Conservation (phyloP, 1,284 basidiomycete genomes). For the Cerioporus squamosus region DNA sequence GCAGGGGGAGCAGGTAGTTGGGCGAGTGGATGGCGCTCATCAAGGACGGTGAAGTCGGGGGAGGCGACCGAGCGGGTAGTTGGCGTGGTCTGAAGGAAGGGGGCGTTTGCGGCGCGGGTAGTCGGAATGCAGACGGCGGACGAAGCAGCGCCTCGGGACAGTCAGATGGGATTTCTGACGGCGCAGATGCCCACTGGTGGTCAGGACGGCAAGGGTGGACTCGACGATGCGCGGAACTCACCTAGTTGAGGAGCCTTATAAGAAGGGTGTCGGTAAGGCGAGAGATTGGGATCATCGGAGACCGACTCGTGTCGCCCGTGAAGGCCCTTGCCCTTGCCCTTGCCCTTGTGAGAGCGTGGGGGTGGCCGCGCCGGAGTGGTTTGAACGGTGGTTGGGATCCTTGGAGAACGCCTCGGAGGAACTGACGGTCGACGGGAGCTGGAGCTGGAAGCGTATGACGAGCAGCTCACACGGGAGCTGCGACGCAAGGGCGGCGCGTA, state of each 20-base stretch:
- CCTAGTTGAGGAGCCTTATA: background rate
- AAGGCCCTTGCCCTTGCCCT: conserved; percentile 12
- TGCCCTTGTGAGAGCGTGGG: conserved; percentile 4
- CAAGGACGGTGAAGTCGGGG: background rate
- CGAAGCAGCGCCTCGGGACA: no score
- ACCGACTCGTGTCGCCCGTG: background rate
- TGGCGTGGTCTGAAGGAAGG: no score
- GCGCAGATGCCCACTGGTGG: background rate
- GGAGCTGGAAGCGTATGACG: background rate
- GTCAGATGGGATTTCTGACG: no score
- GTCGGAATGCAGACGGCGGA: no score
- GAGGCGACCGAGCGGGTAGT: no score
- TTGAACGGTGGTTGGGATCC: background rate
- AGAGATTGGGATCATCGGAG: background rate
- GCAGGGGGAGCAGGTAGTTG: background rate
- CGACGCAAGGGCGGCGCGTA: background rate
- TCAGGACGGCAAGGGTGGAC: background rate
- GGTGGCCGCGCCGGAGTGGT: background rate
- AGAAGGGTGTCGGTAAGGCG: conserved; percentile 7
- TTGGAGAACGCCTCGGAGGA: background rate
- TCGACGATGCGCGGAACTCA: background rate
- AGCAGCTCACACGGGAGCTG: background rate
- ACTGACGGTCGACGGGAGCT: background rate
- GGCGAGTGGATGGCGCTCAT: background rate
- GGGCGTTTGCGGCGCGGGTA: no score